phyloP scores from a whole-genome alignment of 202 grass and related monocot species.

The Setaria italica region DNA sequence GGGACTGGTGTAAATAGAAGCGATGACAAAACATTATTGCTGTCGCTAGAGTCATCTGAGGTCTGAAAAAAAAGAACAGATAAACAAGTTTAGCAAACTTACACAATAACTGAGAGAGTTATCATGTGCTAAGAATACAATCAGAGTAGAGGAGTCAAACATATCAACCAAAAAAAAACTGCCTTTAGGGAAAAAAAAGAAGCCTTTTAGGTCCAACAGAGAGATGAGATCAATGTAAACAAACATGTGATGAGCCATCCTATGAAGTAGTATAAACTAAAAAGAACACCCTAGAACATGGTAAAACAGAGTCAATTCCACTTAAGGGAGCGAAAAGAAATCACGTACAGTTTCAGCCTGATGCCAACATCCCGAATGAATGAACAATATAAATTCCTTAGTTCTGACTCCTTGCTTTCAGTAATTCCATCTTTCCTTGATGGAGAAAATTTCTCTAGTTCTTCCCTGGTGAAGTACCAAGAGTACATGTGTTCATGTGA shows the following conservation, averaged over 20 bases:
- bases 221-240: background rate
- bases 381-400: slow-evolving; percentile 64
- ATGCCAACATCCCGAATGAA: slow-evolving; percentile 70
- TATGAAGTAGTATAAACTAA: slow-evolving; percentile 18
- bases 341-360: slow-evolving; percentile 62
- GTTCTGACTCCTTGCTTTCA: slow-evolving; percentile 58
- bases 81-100: slow-evolving; percentile 18
- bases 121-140: background rate
- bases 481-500: slow-evolving; percentile 44
- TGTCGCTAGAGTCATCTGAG: slow-evolving; percentile 72
- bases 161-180: slow-evolving; percentile 20
- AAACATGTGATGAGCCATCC: slow-evolving; percentile 22
- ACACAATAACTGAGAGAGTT: slow-evolving; percentile 23
- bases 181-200: background rate
- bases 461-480: slow-evolving; percentile 73
- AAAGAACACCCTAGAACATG: slow-evolving; percentile 20
- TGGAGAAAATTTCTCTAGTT: slow-evolving; percentile 57
- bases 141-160: background rate
- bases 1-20: slow-evolving; percentile 86
- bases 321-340: slow-evolving; percentile 31
- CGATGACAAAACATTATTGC: slow-evolving; percentile 79
- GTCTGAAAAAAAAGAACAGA: slow-evolving; percentile 44
- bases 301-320: slow-evolving; percentile 23
- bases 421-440: slow-evolving; percentile 76
- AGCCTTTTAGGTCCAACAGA: background rate